These are phyloP conservation scores for Flaveria floridana DNA, from an alignment of 140 eudicot species.

Conservation along the genomic window DNA sequence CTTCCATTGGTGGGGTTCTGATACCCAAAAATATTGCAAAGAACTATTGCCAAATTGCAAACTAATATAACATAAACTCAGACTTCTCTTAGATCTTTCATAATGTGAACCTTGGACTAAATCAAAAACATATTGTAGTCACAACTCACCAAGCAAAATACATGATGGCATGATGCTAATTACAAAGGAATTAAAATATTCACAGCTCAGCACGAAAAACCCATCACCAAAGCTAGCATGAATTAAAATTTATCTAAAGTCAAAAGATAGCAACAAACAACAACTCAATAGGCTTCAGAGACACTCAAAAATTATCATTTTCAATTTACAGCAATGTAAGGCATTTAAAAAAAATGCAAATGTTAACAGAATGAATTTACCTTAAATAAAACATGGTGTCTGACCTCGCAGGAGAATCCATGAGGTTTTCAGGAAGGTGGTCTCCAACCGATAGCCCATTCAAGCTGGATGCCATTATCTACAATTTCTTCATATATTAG, in stretches of 20 bases:
- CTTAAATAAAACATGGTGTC: slow-evolving; percentile 66
- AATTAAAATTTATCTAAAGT: neutral
- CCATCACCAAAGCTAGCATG: slow-evolving; percentile 16
- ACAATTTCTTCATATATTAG: slow-evolving; percentile 24
- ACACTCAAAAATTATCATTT: neutral
- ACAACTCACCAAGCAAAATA: slow-evolving; percentile 14
- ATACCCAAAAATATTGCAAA: neutral
- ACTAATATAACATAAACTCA: neutral
- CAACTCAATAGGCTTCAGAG: slow-evolving; percentile 3
- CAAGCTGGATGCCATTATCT: slow-evolving; percentile 99
- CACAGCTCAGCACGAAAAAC: neutral
- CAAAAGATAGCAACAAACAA: neutral
- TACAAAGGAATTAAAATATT: neutral
- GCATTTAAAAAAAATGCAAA: neutral
- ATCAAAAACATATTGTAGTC: slow-evolving; percentile 13
- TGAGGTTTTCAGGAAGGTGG: slow-evolving; percentile 61
- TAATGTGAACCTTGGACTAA: slow-evolving; percentile 11
- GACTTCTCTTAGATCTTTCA: slow-evolving; percentile 2
- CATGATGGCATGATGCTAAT: neutral
- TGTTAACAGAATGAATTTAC: slow-evolving; percentile 28
- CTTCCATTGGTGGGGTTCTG: neutral
- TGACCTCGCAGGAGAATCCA: slow-evolving; percentile 90
- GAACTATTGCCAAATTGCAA: neutral
- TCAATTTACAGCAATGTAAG: neutral
- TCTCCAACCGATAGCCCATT: slow-evolving; percentile 93